Evolutionary conservation across 768 basidiomycete genomes (phyloP).

Genomic region (Glaciozyma martinii): DNA sequence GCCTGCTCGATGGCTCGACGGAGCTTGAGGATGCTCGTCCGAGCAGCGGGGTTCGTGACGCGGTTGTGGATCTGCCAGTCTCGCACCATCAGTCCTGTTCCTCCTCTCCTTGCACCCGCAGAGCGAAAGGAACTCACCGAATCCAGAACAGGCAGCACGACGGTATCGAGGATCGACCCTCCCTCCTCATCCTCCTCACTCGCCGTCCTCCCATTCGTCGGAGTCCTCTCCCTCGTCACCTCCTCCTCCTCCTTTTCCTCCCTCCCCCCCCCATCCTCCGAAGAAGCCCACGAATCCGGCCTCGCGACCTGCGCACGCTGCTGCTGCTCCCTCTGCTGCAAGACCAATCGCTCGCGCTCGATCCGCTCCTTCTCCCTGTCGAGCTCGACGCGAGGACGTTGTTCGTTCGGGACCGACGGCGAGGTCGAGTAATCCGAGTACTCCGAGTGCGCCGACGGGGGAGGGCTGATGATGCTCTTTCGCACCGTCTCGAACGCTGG

Average conservation of each 20-base stretch:
- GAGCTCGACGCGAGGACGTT: constrained; percentile 13
- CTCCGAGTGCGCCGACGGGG: constrained; percentile 12
- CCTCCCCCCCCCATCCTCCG: background rate
- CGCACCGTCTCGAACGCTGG: constrained; percentile 19
- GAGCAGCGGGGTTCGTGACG: constrained; percentile 76
- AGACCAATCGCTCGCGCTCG: constrained; percentile 5
- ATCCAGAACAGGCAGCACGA: constrained; percentile 89
- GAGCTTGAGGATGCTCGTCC: constrained; percentile 71
- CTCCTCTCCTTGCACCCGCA: background rate
- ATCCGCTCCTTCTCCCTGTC: constrained; percentile 4
- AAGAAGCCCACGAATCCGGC: background rate
- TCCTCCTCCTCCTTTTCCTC: constrained; percentile 4
- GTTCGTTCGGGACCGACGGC: background rate
- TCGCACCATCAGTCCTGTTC: constrained; percentile 1
- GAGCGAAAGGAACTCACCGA: constrained; percentile 53
- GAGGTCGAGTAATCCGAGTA: constrained; percentile 23
- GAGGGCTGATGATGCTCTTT: background rate
- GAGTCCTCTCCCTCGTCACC: background rate
- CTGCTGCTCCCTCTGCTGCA: constrained; percentile 1
- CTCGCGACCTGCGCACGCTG: background rate
- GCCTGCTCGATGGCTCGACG: constrained; percentile 91
- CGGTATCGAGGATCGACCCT: constrained; percentile 75
- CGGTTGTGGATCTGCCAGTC: constrained; percentile 71
- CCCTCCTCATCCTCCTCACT: constrained; percentile 33
- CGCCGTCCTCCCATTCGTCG: constrained; percentile 15